Evolutionary conservation across 1,284 basidiomycete species (phyloP).

Genomic region (Taiwanofungus camphoratus): DNA sequence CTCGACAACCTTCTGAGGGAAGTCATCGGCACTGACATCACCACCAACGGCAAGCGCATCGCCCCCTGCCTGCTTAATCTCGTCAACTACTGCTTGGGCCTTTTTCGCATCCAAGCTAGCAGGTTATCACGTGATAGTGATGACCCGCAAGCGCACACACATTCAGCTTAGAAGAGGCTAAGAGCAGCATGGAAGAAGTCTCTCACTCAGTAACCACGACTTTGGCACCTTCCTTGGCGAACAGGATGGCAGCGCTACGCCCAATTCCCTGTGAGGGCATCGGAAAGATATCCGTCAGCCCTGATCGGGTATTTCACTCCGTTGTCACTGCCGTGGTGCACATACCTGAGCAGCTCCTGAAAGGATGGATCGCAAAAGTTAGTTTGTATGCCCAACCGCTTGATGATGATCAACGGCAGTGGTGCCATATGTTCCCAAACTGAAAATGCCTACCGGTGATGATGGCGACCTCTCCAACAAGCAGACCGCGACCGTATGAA

Average conservation of each 20-base stretch:
- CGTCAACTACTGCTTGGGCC: slow-evolving; percentile 59
- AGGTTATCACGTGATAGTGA: slow-evolving; percentile 10
- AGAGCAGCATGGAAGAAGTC: no score
- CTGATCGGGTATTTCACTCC: no score
- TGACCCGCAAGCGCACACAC: no score
- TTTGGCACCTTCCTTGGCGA: slow-evolving; percentile 82
- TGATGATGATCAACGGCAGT: no score
- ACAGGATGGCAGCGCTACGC: slow-evolving; percentile 66
- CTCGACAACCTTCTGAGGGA: slow-evolving; percentile 73
- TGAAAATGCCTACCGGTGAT: slow-evolving; percentile 58
- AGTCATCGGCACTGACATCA: slow-evolving; percentile 78
- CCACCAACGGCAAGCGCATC: slow-evolving; percentile 68
- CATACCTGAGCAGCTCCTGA: slow-evolving; percentile 70
- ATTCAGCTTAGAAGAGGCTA: no score
- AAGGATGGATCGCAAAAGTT: slow-evolving; percentile 2
- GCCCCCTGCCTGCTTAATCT: slow-evolving; percentile 72
- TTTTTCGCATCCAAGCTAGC: slow-evolving; percentile 63
- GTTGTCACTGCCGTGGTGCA: no score
- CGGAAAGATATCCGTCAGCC: slow-evolving; percentile 2
- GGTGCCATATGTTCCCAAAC: neutral
- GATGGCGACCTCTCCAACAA: slow-evolving; percentile 78
- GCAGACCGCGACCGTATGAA: slow-evolving; percentile 54
- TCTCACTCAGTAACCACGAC: slow-evolving; percentile 83
- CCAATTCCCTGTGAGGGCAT: slow-evolving; percentile 61
- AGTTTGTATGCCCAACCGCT: no score